phyloP scores from a whole-genome alignment of 2,329 filamentous ascomycete species.

The Venturiaceae sp. region DNA sequence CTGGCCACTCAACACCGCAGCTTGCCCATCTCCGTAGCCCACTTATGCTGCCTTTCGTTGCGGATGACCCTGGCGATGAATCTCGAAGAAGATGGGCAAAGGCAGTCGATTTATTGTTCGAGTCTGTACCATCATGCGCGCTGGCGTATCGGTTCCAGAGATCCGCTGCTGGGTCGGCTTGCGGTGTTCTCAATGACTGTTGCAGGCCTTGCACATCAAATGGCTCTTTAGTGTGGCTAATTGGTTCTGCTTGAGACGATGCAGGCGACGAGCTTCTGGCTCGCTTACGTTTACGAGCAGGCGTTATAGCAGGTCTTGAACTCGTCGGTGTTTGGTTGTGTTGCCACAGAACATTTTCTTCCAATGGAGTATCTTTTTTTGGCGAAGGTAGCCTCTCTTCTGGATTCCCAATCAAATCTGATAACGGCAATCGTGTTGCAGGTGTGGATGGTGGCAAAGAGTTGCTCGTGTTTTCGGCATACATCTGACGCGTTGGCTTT shows the following conservation, averaged over 20 bases:
- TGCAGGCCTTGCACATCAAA: slow-evolving; percentile 15
- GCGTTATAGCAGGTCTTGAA: slow-evolving; percentile 1
- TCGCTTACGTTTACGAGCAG: slow-evolving; percentile 29
- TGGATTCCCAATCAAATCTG: slow-evolving; percentile 50
- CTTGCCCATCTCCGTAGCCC: slow-evolving; percentile 40
- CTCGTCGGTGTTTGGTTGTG: slow-evolving; percentile 22
- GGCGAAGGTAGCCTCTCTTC: slow-evolving; percentile 28
- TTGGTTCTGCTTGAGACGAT: slow-evolving; percentile 27
- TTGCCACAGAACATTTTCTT: slow-evolving; percentile 53
- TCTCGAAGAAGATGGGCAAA: slow-evolving; percentile 35
- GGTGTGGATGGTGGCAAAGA: slow-evolving; percentile 43
- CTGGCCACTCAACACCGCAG: slow-evolving; percentile 39
- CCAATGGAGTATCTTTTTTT: slow-evolving; percentile 37
- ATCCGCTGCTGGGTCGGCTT: slow-evolving; percentile 36
- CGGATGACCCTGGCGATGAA: slow-evolving; percentile 33
- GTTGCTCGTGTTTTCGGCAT: neutral
- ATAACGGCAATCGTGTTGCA: slow-evolving; percentile 46
- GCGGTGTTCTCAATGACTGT: slow-evolving; percentile 28
- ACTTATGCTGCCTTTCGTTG: slow-evolving; percentile 33
- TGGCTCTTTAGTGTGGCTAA: slow-evolving; percentile 13
- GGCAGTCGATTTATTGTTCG: neutral
- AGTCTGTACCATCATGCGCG: neutral
- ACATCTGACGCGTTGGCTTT: neutral
- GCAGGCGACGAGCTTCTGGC: slow-evolving; percentile 37
- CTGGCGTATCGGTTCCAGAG: slow-evolving; percentile 35